phyloP scores from a whole-genome alignment of 495 filamentous ascomycete genomes.

The Aspergillus nidulans region DNA sequence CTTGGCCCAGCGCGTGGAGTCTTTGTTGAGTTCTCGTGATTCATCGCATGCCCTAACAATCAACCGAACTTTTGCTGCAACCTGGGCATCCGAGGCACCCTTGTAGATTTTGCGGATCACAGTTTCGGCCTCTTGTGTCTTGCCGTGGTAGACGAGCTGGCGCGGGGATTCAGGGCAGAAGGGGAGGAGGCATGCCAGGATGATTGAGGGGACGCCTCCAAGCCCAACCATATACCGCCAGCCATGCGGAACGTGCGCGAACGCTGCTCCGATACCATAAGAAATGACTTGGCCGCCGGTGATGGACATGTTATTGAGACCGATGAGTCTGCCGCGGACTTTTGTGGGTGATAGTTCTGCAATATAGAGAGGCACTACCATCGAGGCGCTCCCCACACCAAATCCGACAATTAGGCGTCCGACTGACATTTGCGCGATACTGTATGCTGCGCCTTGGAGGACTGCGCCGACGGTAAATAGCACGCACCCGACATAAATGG shows the following conservation, averaged over 20 bases:
- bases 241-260: constrained; percentile 42
- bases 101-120: constrained; percentile 38
- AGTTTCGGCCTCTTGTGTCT: constrained; percentile 30
- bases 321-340: constrained; percentile 50
- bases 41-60: constrained; percentile 35
- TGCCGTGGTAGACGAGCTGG: constrained; percentile 43
- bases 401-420: constrained; percentile 50
- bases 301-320: constrained; percentile 53
- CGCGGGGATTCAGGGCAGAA: constrained; percentile 52
- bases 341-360: constrained; percentile 47
- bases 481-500: constrained; percentile 45
- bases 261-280: constrained; percentile 49
- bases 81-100: constrained; percentile 29
- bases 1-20: constrained; percentile 28
- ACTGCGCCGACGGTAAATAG: constrained; percentile 44
- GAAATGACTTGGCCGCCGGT: constrained; percentile 51
- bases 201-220: constrained; percentile 43
- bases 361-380: constrained; percentile 41
- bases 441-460: constrained; percentile 42
- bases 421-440: constrained; percentile 46
- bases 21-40: constrained; percentile 30
- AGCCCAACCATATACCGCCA: constrained; percentile 52
- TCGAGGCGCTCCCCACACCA: constrained; percentile 51
- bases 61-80: constrained; percentile 29
- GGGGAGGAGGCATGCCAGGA: constrained; percentile 38